Conservation (phyloP, 495 filamentous ascomycete species). For the Aspergillus ostianus region DNA sequence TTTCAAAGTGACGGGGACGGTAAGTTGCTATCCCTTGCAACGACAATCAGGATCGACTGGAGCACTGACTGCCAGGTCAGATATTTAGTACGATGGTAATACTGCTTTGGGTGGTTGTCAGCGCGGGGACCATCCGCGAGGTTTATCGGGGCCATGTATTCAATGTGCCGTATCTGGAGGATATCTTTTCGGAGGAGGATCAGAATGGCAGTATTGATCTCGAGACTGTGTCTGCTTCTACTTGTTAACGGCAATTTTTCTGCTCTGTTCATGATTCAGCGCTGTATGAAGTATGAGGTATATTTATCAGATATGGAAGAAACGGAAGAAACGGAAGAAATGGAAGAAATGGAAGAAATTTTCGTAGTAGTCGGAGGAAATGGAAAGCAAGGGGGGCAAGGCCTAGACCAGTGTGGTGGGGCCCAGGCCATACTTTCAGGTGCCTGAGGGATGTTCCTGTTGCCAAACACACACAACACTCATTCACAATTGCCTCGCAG, state of each 20-base stretch:
- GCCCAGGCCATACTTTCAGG: too few relatives aligned
- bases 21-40: constrained; percentile 15
- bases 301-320: too few relatives aligned
- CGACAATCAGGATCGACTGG: neutral
- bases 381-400: too few relatives aligned
- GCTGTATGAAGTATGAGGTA: too few relatives aligned
- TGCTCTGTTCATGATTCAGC: too few relatives aligned
- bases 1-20: constrained; percentile 50
- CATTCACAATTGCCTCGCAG: too few relatives aligned
- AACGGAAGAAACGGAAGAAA: too few relatives aligned
- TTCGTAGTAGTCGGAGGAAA: too few relatives aligned
- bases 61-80: neutral
- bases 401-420: too few relatives aligned
- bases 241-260: neutral
- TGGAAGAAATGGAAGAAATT: too few relatives aligned
- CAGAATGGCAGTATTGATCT: neutral
- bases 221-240: neutral
- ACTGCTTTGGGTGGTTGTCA: neutral
- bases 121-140: neutral
- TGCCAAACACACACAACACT: too few relatives aligned
- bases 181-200: neutral
- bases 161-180: neutral
- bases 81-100: neutral
- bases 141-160: neutral
- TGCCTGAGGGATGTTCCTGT: too few relatives aligned